phyloP scores from a whole-genome alignment of 2,329 filamentous ascomycete species.

The Phoma sp. region DNA sequence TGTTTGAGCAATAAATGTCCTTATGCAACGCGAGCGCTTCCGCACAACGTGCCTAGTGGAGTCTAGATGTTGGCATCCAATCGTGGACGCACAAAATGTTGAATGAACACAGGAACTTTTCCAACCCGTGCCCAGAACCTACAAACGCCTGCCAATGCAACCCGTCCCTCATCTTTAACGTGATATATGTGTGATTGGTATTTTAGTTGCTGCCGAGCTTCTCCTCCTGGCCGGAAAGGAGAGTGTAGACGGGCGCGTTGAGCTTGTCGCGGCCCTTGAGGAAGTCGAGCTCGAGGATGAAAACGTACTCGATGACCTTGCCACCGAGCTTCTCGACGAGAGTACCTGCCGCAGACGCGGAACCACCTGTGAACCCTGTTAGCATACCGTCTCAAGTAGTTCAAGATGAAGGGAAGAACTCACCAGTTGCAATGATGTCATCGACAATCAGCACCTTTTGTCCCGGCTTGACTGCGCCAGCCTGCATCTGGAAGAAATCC shows the following conservation, averaged over 20 bases:
- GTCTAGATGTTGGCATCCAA: background rate
- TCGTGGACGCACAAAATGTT: constrained; percentile 10
- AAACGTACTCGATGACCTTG: constrained; percentile 84
- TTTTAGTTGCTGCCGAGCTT: constrained; percentile 19
- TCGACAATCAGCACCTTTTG: constrained; percentile 94
- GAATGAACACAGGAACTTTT: constrained; percentile 10
- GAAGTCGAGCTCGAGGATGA: constrained; percentile 94
- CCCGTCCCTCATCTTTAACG: constrained; percentile 18
- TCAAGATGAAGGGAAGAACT: constrained; percentile 36
- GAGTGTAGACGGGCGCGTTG: constrained; percentile 79
- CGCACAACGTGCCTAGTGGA: background rate
- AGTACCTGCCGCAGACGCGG: constrained; percentile 83
- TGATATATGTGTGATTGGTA: constrained; percentile 5
- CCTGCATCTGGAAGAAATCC: constrained; percentile 96
- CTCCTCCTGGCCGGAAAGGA: constrained; percentile 70
- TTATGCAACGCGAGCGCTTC: too few species aligned
- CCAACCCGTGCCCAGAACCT: constrained; percentile 9
- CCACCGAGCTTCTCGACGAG: constrained; percentile 88
- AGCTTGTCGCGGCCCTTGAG: constrained; percentile 92
- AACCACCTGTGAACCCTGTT: constrained; percentile 70
- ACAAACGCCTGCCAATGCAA: constrained; percentile 34
- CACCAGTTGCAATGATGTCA: constrained; percentile 98
- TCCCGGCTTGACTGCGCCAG: constrained; percentile 79
- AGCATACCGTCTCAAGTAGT: constrained; percentile 1
- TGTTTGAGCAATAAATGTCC: too few species aligned